Conservation (phyloP, 305 asterid genomes). For the Fraxinus angustifolia region DNA sequence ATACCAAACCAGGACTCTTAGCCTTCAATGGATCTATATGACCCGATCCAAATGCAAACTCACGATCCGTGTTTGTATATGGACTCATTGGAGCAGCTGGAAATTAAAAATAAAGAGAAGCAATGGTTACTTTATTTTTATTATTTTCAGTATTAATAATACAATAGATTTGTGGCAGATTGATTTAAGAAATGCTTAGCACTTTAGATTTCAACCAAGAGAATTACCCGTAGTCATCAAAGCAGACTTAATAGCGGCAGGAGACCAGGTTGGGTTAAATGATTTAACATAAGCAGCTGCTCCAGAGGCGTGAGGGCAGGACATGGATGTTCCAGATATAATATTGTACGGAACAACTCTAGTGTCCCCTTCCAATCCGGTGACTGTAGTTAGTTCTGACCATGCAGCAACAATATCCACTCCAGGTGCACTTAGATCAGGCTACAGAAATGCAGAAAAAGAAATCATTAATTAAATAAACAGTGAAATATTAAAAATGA, state of each 20-base stretch:
- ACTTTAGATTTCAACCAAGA: no score
- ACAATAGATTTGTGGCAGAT: no score
- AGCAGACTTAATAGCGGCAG: constrained; percentile 63
- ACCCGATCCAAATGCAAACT: constrained; percentile 68
- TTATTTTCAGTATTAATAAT: no score
- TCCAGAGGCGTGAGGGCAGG: constrained; percentile 64
- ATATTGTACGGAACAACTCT: constrained; percentile 52
- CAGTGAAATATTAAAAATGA: not conserved
- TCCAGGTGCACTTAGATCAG: constrained; percentile 69
- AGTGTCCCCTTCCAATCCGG: constrained; percentile 36
- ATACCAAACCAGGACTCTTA: constrained; percentile 49
- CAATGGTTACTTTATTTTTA: not conserved
- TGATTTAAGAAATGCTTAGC: no score
- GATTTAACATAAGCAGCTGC: constrained; percentile 68
- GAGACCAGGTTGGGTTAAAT: constrained; percentile 61
- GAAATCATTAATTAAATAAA: not conserved
- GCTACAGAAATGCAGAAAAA: constrained; percentile 29
- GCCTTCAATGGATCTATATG: constrained; percentile 60
- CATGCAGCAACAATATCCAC: constrained; percentile 74
- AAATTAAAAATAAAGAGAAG: not conserved
- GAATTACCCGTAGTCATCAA: constrained; percentile 58
- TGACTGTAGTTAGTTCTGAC: constrained; percentile 40
- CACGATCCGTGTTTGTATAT: constrained; percentile 37
- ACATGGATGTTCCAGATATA: constrained; percentile 63
- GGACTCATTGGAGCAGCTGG: constrained; percentile 41